Base-by-base conservation (phyloP, 176 grass and related monocot species). In the Triticum dicoccoides region DNA sequence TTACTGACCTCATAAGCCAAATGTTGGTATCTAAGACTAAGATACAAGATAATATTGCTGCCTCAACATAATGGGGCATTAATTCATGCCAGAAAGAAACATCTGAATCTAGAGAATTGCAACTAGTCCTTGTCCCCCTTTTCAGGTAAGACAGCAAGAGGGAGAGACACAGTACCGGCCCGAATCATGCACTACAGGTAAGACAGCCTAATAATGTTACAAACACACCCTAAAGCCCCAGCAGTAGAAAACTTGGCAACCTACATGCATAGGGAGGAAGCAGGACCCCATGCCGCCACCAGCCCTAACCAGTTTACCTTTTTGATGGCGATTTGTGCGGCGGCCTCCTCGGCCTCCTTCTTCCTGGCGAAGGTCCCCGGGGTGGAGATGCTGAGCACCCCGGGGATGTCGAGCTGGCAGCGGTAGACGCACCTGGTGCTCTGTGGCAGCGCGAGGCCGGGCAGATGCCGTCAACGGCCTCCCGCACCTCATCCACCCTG, bases 321-420 rank as follows among this genome's bases (percentile, higher is more conserved):
- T 41, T 98, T 93, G 75, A 98, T 66, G 65, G 96, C 96, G 49
- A 98, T 94, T 83, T 92, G 89, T 33, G 96, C 93, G 9, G 96
- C 91, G 44, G 93, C 84, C 87, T 98, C 93, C 81, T 98, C 93
- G 12, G 96, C 93, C 34, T 98, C 93, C 88, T 98, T 98, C 92
- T 98, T 96, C 81, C 86, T 84, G 72, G 86, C 37, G 83, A 94
- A 94, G 34, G 64, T 89, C 32, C 88, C 96, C 3, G 93, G 91
- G 66, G 87, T 88, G 84, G 92, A 71, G 41, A 98, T 84, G 42
- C 90, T 89, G 77, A 98, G 83, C 33, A 70, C 93, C 9, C 47
- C 73, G 45, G 90, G 91, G 33, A 98, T 86, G 41, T 98, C 85
- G 30, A 95, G 86, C 63, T 73, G 51, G 79, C 96, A 95, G 3